Evolutionary conservation across 371 early-diverging fungal genomes (phyloP).

Genomic region (Mortierella sp.): DNA sequence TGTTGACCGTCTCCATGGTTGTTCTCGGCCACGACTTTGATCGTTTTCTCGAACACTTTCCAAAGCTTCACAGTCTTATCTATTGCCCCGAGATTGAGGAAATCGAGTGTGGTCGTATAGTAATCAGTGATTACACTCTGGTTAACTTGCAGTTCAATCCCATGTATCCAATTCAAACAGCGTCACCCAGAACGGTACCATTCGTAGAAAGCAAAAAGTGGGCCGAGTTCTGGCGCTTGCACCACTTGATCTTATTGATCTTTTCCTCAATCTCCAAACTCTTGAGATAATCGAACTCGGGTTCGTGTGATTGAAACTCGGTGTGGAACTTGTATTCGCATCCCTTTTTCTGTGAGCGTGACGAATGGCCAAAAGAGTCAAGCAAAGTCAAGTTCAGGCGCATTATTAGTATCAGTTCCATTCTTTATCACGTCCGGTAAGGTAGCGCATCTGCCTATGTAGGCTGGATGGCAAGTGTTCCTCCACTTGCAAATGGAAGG

Average conservation of each 20-base stretch:
- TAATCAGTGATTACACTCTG: no score
- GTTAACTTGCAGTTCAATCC: no score
- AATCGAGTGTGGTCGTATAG: neutral
- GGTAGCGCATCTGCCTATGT: no score
- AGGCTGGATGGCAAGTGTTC: neutral
- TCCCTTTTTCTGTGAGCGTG: conserved; percentile 94
- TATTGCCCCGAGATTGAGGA: conserved; percentile 41
- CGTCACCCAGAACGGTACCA: conserved; percentile 63
- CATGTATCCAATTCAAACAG: no score
- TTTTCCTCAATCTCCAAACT: conserved; percentile 99
- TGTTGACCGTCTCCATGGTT: conserved; percentile 75
- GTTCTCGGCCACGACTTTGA: conserved; percentile 92
- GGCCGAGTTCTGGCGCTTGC: conserved; percentile 92
- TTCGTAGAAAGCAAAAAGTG: conserved; percentile 98
- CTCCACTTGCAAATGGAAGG: neutral
- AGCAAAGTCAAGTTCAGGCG: no score
- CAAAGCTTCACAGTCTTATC: conserved; percentile 99
- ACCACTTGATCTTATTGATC: conserved; percentile 99
- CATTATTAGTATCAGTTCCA: no score
- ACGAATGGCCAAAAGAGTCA: no score
- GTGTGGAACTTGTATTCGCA: conserved; percentile 99
- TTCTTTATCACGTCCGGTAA: no score
- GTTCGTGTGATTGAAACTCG: conserved; percentile 99
- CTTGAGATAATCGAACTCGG: conserved; percentile 99
- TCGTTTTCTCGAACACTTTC: conserved; percentile 97